These are phyloP conservation scores for Blastocystis sp. DNA, from an alignment of 352 stramenopile genomes.

Conservation along the genomic window DNA sequence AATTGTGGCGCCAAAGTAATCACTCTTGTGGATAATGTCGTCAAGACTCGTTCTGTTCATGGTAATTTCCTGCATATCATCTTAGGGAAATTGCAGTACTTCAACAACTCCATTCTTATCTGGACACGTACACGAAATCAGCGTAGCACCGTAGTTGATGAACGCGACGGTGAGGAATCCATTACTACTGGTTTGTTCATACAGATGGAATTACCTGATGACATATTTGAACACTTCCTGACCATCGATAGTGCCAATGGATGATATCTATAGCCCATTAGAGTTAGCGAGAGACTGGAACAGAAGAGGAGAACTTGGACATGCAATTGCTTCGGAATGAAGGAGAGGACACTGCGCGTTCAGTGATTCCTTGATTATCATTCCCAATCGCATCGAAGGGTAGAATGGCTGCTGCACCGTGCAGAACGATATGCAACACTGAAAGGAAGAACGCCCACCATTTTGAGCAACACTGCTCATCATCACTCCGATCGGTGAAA, in stretches of 20 bases:
- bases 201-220: conserved; percentile 2
- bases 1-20: conserved; percentile 69
- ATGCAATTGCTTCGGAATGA: neutral
- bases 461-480: no score
- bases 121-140: conserved; percentile 51
- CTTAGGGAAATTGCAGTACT: neutral
- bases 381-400: neutral
- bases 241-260: conserved; percentile 24
- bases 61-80: conserved; percentile 33
- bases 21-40: conserved; percentile 53
- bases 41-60: conserved; percentile 58
- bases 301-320: neutral
- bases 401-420: no score
- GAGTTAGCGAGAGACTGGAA: neutral
- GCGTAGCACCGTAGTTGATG: conserved; percentile 67
- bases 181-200: no score
- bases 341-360: neutral
- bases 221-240: conserved; percentile 14
- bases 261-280: neutral
- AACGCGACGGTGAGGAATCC: conserved; percentile 45
- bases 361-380: neutral
- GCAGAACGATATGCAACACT: no score
- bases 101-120: conserved; percentile 50
- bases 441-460: no score
- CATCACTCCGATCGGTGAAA: no score